Evolutionary conservation across 163 green algal genomes (phyloP).

Genomic region (Scenedesmus sp.): DNA sequence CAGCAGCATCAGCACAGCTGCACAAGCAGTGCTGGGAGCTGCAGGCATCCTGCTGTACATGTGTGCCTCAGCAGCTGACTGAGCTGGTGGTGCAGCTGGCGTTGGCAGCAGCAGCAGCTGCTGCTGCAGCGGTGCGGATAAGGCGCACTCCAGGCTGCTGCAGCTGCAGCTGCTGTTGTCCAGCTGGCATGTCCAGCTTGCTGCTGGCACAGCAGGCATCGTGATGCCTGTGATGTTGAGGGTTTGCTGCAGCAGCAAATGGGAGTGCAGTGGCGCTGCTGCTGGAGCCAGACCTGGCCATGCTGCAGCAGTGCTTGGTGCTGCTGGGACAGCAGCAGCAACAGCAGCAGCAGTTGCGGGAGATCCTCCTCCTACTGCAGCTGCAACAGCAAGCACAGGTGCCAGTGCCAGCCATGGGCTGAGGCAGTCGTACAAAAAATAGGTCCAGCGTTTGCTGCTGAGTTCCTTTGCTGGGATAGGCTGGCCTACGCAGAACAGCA

Average conservation of each 20-base stretch:
- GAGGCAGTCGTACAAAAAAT: conserved; percentile 32
- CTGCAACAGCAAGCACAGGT: neutral
- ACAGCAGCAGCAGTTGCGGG: neutral
- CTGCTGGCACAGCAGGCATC: neutral
- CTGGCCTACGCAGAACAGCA: conserved; percentile 46
- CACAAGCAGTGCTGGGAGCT: neutral
- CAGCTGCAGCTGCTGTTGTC: neutral
- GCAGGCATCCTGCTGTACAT: neutral
- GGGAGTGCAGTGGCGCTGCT: neutral
- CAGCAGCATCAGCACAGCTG: conserved; percentile 19
- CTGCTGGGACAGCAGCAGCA: neutral
- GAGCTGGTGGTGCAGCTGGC: neutral
- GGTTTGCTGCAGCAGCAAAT: neutral
- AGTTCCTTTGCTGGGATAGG: conserved; percentile 16
- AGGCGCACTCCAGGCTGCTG: neutral
- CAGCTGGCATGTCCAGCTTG: neutral
- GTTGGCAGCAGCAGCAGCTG: neutral
- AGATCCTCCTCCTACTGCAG: neutral
- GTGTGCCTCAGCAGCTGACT: neutral
- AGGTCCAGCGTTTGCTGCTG: conserved; percentile 39
- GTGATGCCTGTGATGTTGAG: neutral
- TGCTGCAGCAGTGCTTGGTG: neutral
- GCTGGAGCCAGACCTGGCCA: neutral
- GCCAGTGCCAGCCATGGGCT: conserved; percentile 23
- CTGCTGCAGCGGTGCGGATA: neutral